phyloP scores from a whole-genome alignment of 345 rosid genomes.

The Syzygium aromaticum region DNA sequence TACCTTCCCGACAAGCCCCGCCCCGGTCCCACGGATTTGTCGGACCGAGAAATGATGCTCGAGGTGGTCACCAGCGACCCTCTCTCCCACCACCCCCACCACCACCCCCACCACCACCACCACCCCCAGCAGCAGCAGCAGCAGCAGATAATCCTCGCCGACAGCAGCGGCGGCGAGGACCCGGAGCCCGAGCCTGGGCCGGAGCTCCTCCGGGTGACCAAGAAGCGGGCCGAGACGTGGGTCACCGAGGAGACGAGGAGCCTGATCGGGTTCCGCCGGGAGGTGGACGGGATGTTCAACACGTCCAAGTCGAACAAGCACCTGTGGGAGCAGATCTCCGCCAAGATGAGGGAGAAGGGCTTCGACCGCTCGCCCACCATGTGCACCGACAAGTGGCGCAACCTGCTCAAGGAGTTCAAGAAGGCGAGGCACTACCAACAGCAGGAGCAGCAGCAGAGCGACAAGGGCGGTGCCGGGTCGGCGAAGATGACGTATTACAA shows the following conservation, averaged over 20 bases:
- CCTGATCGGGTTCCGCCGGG: conserved; percentile 67
- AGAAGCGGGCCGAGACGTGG: conserved; percentile 99
- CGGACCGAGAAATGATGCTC: conserved; percentile 78
- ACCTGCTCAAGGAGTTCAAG: conserved; percentile 89
- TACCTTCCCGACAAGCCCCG: conserved; percentile 78
- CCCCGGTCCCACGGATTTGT: conserved; percentile 37
- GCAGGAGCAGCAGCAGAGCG: not conserved
- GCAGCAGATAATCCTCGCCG: conserved; percentile 66
- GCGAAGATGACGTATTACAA: conserved; percentile 90
- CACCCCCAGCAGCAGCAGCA: conserved; percentile 10
- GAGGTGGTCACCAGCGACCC: conserved; percentile 25
- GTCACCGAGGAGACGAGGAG: conserved; percentile 87
- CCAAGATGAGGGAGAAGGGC: conserved; percentile 89
- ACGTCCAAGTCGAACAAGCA: conserved; percentile 98
- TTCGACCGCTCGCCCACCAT: conserved; percentile 96
- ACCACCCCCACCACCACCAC: conserved; percentile 8
- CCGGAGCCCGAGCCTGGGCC: conserved; percentile 39
- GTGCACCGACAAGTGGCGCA: conserved; percentile 99
- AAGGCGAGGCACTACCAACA: conserved; percentile 58
- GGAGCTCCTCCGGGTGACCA: conserved; percentile 36
- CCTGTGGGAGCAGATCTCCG: conserved; percentile 89
- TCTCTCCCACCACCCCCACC: not conserved
- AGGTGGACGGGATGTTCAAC: conserved; percentile 86
- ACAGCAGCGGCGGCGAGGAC: conserved; percentile 65
- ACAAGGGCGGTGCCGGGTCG: conserved; percentile 44